These are phyloP conservation scores for Coriaria nepalensis DNA, from an alignment of 306 rosid genomes.

Conservation along the genomic window DNA sequence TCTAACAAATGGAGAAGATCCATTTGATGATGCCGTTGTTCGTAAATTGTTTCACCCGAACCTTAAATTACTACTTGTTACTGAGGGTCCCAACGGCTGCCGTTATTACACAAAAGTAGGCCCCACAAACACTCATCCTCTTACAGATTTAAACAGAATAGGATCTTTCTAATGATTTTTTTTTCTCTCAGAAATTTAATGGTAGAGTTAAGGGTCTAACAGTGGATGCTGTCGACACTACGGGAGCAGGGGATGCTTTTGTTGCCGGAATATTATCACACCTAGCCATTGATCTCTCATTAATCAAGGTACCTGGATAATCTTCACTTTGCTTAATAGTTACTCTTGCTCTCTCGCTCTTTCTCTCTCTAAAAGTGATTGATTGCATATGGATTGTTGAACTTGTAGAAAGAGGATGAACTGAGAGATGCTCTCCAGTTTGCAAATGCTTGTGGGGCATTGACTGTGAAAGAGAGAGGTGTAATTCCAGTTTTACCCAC, in stretches of 20 bases:
- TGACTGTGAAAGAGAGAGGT: constrained; percentile 89
- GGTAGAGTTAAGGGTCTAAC: constrained; percentile 73
- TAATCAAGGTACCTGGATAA: constrained; percentile 44
- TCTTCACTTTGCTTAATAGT: too few species aligned
- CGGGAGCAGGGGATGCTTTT: constrained; percentile 99
- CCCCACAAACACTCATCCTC: constrained; percentile 9
- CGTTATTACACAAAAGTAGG: constrained; percentile 87
- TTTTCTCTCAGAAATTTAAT: constrained; percentile 63
- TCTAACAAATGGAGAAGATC: constrained; percentile 77
- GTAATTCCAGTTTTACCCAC: constrained; percentile 93
- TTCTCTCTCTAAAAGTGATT: not conserved
- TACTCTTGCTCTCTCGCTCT: not conserved
- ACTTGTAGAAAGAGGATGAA: constrained; percentile 57
- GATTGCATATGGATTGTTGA: constrained; percentile 5
- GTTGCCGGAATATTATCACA: constrained; percentile 88
- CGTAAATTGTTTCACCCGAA: constrained; percentile 71
- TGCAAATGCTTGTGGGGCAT: constrained; percentile 89
- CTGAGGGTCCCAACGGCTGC: constrained; percentile 92
- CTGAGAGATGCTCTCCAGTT: constrained; percentile 78
- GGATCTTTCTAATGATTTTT: constrained; percentile 7
- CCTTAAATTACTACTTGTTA: constrained; percentile 80
- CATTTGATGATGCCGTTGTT: constrained; percentile 67
- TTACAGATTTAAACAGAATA: not conserved
- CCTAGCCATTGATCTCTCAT: constrained; percentile 59
- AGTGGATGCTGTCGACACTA: constrained; percentile 85